Base-by-base conservation (phyloP, 129 eudicot species). In the Apium graveolens region DNA sequence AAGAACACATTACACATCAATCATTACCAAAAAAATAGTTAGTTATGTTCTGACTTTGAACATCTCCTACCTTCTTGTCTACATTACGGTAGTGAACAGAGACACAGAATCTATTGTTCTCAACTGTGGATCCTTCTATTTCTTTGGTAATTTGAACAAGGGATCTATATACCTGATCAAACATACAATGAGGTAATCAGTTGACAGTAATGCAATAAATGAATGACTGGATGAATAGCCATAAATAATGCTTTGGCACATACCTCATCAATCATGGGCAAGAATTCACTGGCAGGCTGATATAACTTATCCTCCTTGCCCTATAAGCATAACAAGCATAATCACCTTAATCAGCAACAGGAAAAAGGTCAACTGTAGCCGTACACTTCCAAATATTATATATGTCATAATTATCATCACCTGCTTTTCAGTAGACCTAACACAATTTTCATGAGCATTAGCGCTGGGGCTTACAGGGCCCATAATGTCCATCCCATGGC, bases 401-500 rank as follows among this genome's bases (percentile, higher is more conserved):
- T n/a, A n/a, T n/a, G 3, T 26, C 32, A 31, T 20, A 24, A n/a
- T 69, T 75, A 43, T 51, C 82, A 92, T 96, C 78, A 92, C 99
- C 95, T 92, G 91, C 77, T 87, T 85, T 84, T 89, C 82, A 74
- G 85, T 81, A 29, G 87, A 82, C 74, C 83, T 76, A 53, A 87
- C 79, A 76, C 83, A 82, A 45, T 84, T 82, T 37, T 71, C 73
- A 60, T 76, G 81, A 72, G 84, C 91, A 71, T 76, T 78, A 39
- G 90, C 53, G 71, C 39, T 55, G 70, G 91, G 84, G 44, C 79
- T 81, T 79, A 83, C 93, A 44, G 97, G 99, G 73, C 90, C 91
- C 93, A 90, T 85, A 35, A 96, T 96, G 84, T 96, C 99, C 99
- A 96, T 92, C 60, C 99, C 99, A 78, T 96, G 99, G 84, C 99